Evolutionary conservation across 352 stramenopile species (phyloP).

Genomic region (Globisporangium cylindrosporum): DNA sequence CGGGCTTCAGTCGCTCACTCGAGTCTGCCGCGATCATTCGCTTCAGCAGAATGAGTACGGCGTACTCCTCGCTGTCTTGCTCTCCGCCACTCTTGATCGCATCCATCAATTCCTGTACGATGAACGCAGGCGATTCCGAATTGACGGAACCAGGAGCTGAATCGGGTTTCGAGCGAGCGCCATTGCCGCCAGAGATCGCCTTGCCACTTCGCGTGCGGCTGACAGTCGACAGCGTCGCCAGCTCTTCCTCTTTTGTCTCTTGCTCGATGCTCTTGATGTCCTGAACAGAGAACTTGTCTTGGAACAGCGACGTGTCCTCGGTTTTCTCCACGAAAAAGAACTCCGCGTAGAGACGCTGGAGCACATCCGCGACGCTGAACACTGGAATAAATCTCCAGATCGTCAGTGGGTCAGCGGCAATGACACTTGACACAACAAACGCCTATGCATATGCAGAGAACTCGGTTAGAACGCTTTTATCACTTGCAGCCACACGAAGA

Average conservation of each 20-base stretch:
- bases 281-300: conserved; percentile 60
- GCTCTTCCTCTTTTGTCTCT: conserved; percentile 5
- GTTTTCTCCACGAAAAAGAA: conserved; percentile 70
- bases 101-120: conserved; percentile 36
- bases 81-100: conserved; percentile 27
- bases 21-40: conserved; percentile 54
- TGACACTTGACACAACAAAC: conserved; percentile 84
- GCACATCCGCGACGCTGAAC: conserved; percentile 73
- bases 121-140: neutral
- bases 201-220: conserved; percentile 22
- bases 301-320: conserved; percentile 58
- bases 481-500: neutral
- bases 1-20: conserved; percentile 61
- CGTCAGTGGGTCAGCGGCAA: conserved; percentile 55
- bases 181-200: conserved; percentile 13
- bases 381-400: conserved; percentile 81
- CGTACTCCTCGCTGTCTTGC: conserved; percentile 38
- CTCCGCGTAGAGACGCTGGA: conserved; percentile 71
- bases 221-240: conserved; percentile 3
- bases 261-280: conserved; percentile 7
- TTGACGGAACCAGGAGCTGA: neutral
- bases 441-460: conserved; percentile 31
- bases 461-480: neutral
- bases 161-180: neutral
- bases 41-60: conserved; percentile 48